Evolutionary conservation across 768 basidiomycete species (phyloP), one percentile per base, ranked within the genome.

Genomic region (Mycena latifolia): DNA sequence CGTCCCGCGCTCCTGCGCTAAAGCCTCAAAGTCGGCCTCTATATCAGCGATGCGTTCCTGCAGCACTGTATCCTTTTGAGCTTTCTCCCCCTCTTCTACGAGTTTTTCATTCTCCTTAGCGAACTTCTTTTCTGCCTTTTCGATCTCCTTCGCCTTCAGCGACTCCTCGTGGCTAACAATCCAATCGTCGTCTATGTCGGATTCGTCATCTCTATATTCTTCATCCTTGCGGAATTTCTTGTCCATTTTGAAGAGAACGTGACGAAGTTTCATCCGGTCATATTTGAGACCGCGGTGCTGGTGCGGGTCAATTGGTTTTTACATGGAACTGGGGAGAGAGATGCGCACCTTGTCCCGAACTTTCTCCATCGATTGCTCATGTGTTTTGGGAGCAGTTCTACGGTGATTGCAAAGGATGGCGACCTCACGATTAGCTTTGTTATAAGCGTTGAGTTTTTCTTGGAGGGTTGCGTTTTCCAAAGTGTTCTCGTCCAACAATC

Each of bases 361-460:
- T 80, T 94, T 98, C 72, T 92, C 91, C 94, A 99, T 98, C 10
- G 92, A 92, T 65, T 93, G 92, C 35, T 92, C 93, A 72, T 98
- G 96, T 6, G 90, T 92, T 81, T 98, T 99, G 46, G 94, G 92
- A 1, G 92, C 95, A 62, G 89, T 90, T 78, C 95, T 88, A 78
- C 99, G 96, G 93, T 99, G 98, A 86, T 99, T 99, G 85, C 98
- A 99, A 39, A 99, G 84, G 66, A 99, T 95, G 65, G 98, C 98
- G 18, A 99, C 98, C 85, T 92, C 87, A 47, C 98, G 92, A 79
- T 99, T 99, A 12, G 98, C 97, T 52, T 94, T 92, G 73, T 99
- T 98, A 81, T 99, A 99, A 22, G 95, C 93, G 61, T 97, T 95
- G 52, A 99, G 84, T 81, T 98, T 98, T 82, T 99, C 97, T 72